Evolutionary conservation across 768 basidiomycete genomes (phyloP).

Genomic region (Candolleomyces eurysporus): DNA sequence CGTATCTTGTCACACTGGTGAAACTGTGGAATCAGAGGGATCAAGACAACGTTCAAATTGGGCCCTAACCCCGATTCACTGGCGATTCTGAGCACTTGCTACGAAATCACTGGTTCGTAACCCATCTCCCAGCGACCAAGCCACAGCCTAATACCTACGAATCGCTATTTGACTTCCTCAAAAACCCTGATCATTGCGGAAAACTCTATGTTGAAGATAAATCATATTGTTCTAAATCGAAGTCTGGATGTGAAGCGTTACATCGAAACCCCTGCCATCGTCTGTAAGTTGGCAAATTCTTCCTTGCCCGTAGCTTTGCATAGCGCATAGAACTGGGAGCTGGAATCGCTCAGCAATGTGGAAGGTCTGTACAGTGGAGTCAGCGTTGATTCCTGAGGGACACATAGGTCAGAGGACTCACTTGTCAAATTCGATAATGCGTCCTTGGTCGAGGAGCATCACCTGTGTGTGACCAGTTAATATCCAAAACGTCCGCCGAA

Average conservation of each 20-base stretch:
- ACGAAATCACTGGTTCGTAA: no score
- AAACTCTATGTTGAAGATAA: background rate
- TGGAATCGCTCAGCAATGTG: slow-evolving; percentile 50
- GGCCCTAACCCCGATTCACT: no score
- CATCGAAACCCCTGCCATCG: slow-evolving; percentile 51
- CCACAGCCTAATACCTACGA: no score
- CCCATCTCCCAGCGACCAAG: no score
- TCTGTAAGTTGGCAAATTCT: slow-evolving; percentile 67
- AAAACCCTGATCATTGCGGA: no score
- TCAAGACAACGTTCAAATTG: no score
- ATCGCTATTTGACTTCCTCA: no score
- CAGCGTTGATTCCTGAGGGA: background rate
- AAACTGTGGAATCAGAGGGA: no score
- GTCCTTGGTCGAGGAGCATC: slow-evolving; percentile 75
- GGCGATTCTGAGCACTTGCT: no score
- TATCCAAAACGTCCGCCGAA: background rate
- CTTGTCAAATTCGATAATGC: slow-evolving; percentile 74
- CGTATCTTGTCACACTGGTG: no score
- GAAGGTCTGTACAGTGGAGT: slow-evolving; percentile 39
- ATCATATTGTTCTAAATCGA: background rate
- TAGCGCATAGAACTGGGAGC: slow-evolving; percentile 62
- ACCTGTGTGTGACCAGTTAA: slow-evolving; percentile 40
- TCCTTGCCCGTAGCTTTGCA: slow-evolving; percentile 74
- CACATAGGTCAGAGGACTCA: slow-evolving; percentile 19
- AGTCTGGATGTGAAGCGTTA: background rate